These are phyloP conservation scores for Pseudogymnoascus sp. DNA, from an alignment of 2,329 filamentous ascomycete genomes.

Conservation along the genomic window DNA sequence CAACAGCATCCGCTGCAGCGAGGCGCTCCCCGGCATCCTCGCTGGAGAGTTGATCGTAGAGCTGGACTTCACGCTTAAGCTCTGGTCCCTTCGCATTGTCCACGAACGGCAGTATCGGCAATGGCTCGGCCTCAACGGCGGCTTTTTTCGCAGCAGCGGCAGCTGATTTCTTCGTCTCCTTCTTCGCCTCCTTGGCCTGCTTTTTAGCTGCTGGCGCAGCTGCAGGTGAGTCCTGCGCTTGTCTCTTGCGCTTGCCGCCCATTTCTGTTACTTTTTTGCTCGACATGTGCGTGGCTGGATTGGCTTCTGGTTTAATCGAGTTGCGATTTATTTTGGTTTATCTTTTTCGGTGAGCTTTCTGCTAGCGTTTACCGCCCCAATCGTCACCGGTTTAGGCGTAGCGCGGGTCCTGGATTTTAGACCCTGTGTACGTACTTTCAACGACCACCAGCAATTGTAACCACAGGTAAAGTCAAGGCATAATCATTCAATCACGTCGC, in stretches of 20 bases:
- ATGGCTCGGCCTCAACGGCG: not conserved
- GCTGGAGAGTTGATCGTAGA: conserved; percentile 56
- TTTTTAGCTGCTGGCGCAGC: conserved; percentile 22
- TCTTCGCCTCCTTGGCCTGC: conserved; percentile 19
- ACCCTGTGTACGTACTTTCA: not conserved
- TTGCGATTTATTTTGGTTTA: conserved; percentile 5
- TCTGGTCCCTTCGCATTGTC: conserved; percentile 46
- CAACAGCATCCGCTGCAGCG: conserved; percentile 50
- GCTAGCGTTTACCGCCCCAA: not conserved
- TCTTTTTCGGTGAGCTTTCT: conserved; percentile 7
- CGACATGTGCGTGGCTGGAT: not conserved
- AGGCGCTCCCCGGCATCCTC: conserved; percentile 50
- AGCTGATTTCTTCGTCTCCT: not conserved
- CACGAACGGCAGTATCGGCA: conserved; percentile 36
- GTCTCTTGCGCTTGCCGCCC: conserved; percentile 39
- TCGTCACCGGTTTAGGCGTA: not conserved
- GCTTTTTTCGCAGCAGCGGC: not conserved
- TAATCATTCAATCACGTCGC: not conserved
- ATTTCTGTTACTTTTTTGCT: conserved; percentile 23
- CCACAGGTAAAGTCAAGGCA: not conserved
- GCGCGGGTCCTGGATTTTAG: not conserved
- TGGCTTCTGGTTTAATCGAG: not conserved
- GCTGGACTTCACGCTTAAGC: conserved; percentile 48
- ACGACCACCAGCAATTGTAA: no score
- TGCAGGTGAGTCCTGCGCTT: conserved; percentile 19